Evolutionary conservation across 257 asterid species (phyloP).

Genomic region (Nicotiana obtusifolia): DNA sequence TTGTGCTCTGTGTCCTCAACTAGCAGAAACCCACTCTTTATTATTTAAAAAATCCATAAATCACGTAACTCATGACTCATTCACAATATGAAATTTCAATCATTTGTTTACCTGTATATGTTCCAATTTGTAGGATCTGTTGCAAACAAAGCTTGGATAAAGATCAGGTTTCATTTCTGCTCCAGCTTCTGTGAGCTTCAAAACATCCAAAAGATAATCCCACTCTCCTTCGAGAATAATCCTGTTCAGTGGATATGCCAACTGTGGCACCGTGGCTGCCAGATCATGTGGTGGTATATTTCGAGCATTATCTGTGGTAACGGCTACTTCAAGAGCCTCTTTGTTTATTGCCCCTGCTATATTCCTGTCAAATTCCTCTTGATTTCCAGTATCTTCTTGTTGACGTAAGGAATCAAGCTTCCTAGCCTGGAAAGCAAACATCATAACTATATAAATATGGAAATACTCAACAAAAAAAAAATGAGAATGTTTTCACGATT

Average conservation of each 20-base stretch:
- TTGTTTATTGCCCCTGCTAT: slow-evolving; percentile 37
- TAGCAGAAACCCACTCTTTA: background rate
- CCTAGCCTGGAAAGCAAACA: slow-evolving; percentile 35
- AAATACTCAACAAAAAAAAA: background rate
- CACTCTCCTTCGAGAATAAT: slow-evolving; percentile 86
- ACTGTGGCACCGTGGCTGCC: slow-evolving; percentile 48
- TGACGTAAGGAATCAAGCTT: slow-evolving; percentile 37
- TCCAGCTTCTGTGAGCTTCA: slow-evolving; percentile 35
- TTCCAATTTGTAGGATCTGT: slow-evolving; percentile 41
- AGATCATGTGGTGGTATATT: slow-evolving; percentile 67
- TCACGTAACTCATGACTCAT: background rate
- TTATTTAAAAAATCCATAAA: no score
- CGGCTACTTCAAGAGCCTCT: slow-evolving; percentile 43
- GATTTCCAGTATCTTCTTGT: slow-evolving; percentile 37
- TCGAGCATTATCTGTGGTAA: slow-evolving; percentile 25
- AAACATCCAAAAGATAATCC: slow-evolving; percentile 67
- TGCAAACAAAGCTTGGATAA: slow-evolving; percentile 82
- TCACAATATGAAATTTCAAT: background rate
- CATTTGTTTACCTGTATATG: slow-evolving; percentile 39
- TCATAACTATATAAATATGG: background rate
- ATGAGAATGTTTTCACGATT: background rate
- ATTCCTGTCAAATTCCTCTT: slow-evolving; percentile 33
- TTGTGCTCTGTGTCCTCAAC: background rate
- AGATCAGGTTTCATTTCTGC: slow-evolving; percentile 21
- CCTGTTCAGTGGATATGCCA: slow-evolving; percentile 72